Evolutionary conservation across 257 asterid genomes (phyloP).

Genomic region (Solanum sparsipilum): DNA sequence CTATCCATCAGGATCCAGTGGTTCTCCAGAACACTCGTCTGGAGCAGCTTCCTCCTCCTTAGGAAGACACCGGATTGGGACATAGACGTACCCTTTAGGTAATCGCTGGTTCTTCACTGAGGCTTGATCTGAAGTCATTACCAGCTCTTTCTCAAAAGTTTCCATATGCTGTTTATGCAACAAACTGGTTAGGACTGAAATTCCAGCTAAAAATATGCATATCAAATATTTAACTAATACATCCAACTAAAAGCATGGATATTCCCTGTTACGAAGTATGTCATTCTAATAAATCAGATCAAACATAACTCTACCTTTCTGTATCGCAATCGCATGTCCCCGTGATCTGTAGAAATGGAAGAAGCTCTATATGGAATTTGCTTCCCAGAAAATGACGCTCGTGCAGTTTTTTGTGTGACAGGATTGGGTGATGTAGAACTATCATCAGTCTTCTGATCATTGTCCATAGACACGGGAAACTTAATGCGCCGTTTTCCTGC

Average conservation of each 20-base stretch:
- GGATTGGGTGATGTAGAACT: conserved; percentile 62
- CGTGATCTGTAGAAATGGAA: conserved; percentile 38
- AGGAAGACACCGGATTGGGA: conserved; percentile 61
- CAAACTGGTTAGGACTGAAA: not conserved
- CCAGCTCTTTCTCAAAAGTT: conserved; percentile 72
- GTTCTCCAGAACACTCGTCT: conserved; percentile 38
- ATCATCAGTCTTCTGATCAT: conserved; percentile 67
- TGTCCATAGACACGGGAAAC: conserved; percentile 46
- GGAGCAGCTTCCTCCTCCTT: conserved; percentile 63
- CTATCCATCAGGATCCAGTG: conserved; percentile 34
- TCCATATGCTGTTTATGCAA: conserved; percentile 44
- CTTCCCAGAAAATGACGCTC: conserved; percentile 61
- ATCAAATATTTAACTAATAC: not conserved
- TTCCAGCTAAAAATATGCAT: not conserved
- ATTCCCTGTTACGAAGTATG: not conserved
- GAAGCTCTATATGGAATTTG: conserved; percentile 55
- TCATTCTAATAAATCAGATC: not conserved
- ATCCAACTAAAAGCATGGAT: not conserved
- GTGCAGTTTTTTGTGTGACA: conserved; percentile 26
- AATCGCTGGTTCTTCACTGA: conserved; percentile 75
- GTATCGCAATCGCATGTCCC: conserved; percentile 34
- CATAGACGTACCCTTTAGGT: conserved; percentile 84
- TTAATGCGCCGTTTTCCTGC: conserved; percentile 65
- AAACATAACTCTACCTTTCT: conserved; percentile 40
- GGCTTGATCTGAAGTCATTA: conserved; percentile 95